phyloP scores from a whole-genome alignment of 192 early-diverging fungal genomes.

The Coemansia sp. region DNA sequence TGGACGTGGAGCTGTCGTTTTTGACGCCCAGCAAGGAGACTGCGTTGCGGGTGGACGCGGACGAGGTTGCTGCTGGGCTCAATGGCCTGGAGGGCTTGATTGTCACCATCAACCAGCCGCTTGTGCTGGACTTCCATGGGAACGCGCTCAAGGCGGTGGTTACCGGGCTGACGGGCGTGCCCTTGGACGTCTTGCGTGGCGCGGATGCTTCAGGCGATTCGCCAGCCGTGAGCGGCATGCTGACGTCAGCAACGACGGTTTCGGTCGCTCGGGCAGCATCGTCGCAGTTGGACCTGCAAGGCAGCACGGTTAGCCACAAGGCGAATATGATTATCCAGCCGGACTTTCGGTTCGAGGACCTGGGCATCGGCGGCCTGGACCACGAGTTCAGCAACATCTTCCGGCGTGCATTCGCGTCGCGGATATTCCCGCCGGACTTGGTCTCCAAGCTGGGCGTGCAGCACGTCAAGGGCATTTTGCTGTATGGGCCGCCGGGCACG shows the following conservation, averaged over 20 bases:
- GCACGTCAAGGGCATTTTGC: conserved; percentile 91
- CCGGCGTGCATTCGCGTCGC: conserved; percentile 94
- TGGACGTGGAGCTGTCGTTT: conserved; percentile 63
- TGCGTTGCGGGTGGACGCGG: conserved; percentile 65
- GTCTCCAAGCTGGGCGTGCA: conserved; percentile 96
- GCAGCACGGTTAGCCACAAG: conserved; percentile 55
- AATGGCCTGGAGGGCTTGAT: conserved; percentile 65
- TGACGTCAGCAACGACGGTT: conserved; percentile 70
- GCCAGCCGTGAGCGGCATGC: conserved; percentile 55
- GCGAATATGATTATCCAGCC: conserved; percentile 84
- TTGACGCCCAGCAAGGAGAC: conserved; percentile 52
- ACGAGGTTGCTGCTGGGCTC: conserved; percentile 68
- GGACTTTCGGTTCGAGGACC: conserved; percentile 94
- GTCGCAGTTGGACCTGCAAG: conserved; percentile 74
- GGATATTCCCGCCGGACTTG: conserved; percentile 90
- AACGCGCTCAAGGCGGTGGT: conserved; percentile 58
- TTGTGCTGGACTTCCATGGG: conserved; percentile 83
- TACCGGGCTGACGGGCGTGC: conserved; percentile 42
- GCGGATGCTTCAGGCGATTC: conserved; percentile 3
- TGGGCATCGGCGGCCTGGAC: conserved; percentile 98
- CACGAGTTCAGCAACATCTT: conserved; percentile 92
- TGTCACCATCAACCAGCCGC: conserved; percentile 69
- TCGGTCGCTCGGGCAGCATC: conserved; percentile 68
- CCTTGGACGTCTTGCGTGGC: conserved; percentile 43
- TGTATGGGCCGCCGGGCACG: conserved; percentile 93